Conservation (phyloP, 768 basidiomycete genomes). For the Pseudohyphozyma bogoriensis region DNA sequence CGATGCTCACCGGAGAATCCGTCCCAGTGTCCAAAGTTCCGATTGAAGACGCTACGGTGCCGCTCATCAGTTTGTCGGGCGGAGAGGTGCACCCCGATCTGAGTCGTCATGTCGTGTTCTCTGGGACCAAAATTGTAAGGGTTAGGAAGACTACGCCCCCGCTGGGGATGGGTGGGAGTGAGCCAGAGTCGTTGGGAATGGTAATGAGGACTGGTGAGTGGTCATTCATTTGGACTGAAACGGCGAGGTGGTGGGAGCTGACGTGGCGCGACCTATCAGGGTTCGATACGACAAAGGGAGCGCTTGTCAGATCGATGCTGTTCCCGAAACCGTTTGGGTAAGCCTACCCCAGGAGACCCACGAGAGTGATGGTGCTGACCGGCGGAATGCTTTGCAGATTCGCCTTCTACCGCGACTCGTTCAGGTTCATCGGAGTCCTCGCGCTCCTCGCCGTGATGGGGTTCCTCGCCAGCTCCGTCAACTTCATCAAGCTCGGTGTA, state of each 20-base stretch:
- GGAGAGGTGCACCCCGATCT: slow-evolving; percentile 53
- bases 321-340: slow-evolving; percentile 91
- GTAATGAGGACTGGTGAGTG: slow-evolving; percentile 67
- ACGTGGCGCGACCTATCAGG: slow-evolving; percentile 38
- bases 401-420: slow-evolving; percentile 81
- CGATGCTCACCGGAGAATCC: slow-evolving; percentile 97
- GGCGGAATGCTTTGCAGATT: no score
- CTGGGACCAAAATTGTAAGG: slow-evolving; percentile 82
- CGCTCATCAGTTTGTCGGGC: slow-evolving; percentile 39
- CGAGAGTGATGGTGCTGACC: not conserved
- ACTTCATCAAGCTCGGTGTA: slow-evolving; percentile 83
- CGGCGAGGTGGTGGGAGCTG: not conserved
- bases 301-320: slow-evolving; percentile 89
- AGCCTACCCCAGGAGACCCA: not conserved
- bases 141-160: slow-evolving; percentile 43
- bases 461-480: slow-evolving; percentile 80
- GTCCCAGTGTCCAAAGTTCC: slow-evolving; percentile 90
- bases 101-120: slow-evolving; percentile 74
- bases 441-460: slow-evolving; percentile 83
- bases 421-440: slow-evolving; percentile 72
- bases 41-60: slow-evolving; percentile 65
- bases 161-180: not conserved
- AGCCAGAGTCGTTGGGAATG: slow-evolving; percentile 20
- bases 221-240: not conserved
- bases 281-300: slow-evolving; percentile 96